These are phyloP conservation scores for Mortierella alpina DNA, from an alignment of 192 early-diverging fungal genomes.

Conservation along the genomic window DNA sequence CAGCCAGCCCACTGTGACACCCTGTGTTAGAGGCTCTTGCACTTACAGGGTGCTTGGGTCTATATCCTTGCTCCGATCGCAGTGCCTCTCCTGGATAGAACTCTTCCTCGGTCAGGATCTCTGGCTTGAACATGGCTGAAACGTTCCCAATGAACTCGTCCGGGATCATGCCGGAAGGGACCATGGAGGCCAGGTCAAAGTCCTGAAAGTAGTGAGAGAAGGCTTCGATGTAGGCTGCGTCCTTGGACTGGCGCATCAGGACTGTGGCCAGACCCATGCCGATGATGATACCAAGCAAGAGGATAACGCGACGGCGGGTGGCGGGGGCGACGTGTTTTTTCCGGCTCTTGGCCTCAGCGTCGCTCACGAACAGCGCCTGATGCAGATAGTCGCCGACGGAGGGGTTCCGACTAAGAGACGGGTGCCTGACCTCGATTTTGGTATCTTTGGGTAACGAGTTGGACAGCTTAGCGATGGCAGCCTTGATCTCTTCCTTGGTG, in stretches of 20 bases:
- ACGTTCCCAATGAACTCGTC: constrained; percentile 81
- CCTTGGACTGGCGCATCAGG: constrained; percentile 60
- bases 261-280: constrained; percentile 61
- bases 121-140: constrained; percentile 61
- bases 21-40: too few relatives aligned
- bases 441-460: constrained; percentile 13
- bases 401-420: constrained; percentile 41
- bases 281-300: constrained; percentile 68
- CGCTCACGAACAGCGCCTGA: constrained; percentile 29
- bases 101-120: constrained; percentile 58
- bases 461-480: constrained; percentile 24
- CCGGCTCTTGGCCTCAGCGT: constrained; percentile 8
- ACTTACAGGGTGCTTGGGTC: constrained; percentile 35
- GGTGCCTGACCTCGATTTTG: constrained; percentile 31
- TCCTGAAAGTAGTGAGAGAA: constrained; percentile 59
- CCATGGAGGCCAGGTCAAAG: constrained; percentile 71
- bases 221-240: constrained; percentile 47
- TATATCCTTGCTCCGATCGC: constrained; percentile 36
- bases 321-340: constrained; percentile 19
- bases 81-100: constrained; percentile 61
- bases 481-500: constrained; percentile 11
- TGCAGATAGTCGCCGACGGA: constrained; percentile 43
- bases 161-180: constrained; percentile 72
- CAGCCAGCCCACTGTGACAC: too few relatives aligned
- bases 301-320: constrained; percentile 55